Percentiles rank a stretch among this genome's conserved stretches.
These are phyloP conservation scores for Fusarium verticillioides DNA, from an alignment of 2,329 filamentous ascomycete genomes.

Conservation along the genomic window DNA sequence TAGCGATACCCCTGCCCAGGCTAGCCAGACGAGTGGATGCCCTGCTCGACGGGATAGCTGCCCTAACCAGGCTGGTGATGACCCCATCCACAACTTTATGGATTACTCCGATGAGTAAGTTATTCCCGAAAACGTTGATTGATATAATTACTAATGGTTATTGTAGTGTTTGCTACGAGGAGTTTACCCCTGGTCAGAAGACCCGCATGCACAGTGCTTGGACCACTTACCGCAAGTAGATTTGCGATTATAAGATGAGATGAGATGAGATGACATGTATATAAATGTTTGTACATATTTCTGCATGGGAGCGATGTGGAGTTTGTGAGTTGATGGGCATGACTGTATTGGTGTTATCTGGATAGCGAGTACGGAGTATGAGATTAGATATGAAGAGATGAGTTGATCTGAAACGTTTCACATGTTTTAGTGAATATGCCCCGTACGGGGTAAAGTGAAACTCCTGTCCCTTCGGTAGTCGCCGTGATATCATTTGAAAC, in stretches of 20 bases:
- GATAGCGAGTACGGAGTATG: neutral
- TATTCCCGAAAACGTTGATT: rapidly evolving
- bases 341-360: neutral
- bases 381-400: neutral
- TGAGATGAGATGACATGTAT: neutral
- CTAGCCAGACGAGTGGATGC: conserved; percentile 49
- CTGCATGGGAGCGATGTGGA: neutral
- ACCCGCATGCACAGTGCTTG: conserved; percentile 39
- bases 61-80: conserved; percentile 46
- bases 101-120: conserved; percentile 56
- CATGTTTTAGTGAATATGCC: neutral
- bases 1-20: conserved; percentile 54
- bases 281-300: neutral
- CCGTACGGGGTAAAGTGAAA: neutral
- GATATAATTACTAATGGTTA: rapidly evolving
- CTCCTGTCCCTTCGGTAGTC: neutral
- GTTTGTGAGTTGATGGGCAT: neutral
- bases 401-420: neutral
- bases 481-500: neutral
- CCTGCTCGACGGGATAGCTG: conserved; percentile 50
- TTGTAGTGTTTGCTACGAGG: conserved; percentile 36
- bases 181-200: conserved; percentile 39
- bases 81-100: conserved; percentile 54
- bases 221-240: conserved; percentile 29
- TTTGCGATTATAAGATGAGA: neutral